Conservation (phyloP, 768 basidiomycete genomes). For the Serendipita sp. region DNA sequence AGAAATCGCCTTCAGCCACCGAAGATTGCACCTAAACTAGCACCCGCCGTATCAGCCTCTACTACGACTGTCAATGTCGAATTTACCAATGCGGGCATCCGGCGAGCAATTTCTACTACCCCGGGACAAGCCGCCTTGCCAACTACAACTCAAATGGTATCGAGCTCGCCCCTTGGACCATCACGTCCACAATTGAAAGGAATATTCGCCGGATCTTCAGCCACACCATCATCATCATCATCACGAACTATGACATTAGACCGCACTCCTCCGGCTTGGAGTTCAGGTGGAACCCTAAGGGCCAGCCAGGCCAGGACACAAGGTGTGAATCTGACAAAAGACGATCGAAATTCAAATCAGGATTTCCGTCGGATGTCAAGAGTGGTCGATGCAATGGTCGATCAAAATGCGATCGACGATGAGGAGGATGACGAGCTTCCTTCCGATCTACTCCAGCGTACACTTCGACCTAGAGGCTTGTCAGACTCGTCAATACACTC, state of each 20-base stretch:
- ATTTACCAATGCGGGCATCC: slow-evolving; percentile 59
- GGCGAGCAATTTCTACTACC: slow-evolving; percentile 33
- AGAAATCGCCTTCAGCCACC: slow-evolving; percentile 15
- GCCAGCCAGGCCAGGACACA: slow-evolving; percentile 7
- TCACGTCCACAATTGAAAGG: slow-evolving; percentile 37
- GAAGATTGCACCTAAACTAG: slow-evolving; percentile 58
- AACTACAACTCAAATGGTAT: not conserved
- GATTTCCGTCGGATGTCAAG: slow-evolving; percentile 30
- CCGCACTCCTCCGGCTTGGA: not conserved
- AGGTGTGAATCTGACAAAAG: not conserved
- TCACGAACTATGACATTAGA: slow-evolving; percentile 14
- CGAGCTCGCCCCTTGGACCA: slow-evolving; percentile 6
- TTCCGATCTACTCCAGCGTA: slow-evolving; percentile 42
- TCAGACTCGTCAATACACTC: slow-evolving; percentile 89
- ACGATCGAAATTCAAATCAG: slow-evolving; percentile 7
- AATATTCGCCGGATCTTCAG: slow-evolving; percentile 85
- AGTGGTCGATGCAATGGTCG: slow-evolving; percentile 55
- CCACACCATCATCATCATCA: slow-evolving; percentile 20
- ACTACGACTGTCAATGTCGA: slow-evolving; percentile 92
- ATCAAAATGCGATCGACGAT: slow-evolving; percentile 20
- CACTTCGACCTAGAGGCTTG: slow-evolving; percentile 60
- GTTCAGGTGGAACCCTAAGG: slow-evolving; percentile 12
- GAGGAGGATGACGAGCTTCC: slow-evolving; percentile 29
- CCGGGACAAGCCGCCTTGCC: not conserved
- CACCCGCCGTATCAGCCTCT: slow-evolving; percentile 72